Conservation (phyloP, 2,329 filamentous ascomycete species). For the Sarocladium strictum region DNA sequence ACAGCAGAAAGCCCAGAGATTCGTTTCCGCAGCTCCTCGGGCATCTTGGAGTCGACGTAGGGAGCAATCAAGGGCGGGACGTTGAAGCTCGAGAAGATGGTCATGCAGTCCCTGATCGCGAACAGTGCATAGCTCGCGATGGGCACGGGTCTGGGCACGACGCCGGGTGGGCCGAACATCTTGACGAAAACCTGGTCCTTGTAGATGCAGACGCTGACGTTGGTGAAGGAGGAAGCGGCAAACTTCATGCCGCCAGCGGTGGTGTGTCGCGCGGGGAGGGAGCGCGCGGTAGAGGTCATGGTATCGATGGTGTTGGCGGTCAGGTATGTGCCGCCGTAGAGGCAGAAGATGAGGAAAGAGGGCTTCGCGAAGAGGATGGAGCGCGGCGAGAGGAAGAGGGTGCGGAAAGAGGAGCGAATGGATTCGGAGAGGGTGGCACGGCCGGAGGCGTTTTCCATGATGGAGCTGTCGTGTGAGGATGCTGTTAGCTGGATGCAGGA, state of each 20-base stretch:
- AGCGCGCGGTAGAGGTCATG: slow-evolving; percentile 55
- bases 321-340: slow-evolving; percentile 86
- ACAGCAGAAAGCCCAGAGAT: slow-evolving; percentile 57
- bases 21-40: slow-evolving; percentile 36
- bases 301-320: slow-evolving; percentile 88
- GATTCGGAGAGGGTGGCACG: slow-evolving; percentile 53
- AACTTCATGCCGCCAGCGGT: slow-evolving; percentile 79
- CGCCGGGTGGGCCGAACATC: slow-evolving; percentile 64
- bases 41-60: slow-evolving; percentile 49
- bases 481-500: too few species aligned
- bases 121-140: slow-evolving; percentile 71
- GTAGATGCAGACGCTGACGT: slow-evolving; percentile 80
- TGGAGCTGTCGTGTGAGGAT: slow-evolving; percentile 44
- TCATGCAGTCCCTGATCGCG: slow-evolving; percentile 75
- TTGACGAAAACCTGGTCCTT: slow-evolving; percentile 83
- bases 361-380: slow-evolving; percentile 57
- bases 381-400: slow-evolving; percentile 55
- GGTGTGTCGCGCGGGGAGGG: slow-evolving; percentile 52
- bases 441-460: slow-evolving; percentile 78
- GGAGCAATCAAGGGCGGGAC: slow-evolving; percentile 75
- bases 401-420: slow-evolving; percentile 49
- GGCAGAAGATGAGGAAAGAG: slow-evolving; percentile 61
- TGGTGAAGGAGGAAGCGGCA: slow-evolving; percentile 70
- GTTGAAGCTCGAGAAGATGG: slow-evolving; percentile 91
- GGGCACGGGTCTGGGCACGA: slow-evolving; percentile 52